Conservation (phyloP, 306 rosid species). For the Vigna reflexopilosa region DNA sequence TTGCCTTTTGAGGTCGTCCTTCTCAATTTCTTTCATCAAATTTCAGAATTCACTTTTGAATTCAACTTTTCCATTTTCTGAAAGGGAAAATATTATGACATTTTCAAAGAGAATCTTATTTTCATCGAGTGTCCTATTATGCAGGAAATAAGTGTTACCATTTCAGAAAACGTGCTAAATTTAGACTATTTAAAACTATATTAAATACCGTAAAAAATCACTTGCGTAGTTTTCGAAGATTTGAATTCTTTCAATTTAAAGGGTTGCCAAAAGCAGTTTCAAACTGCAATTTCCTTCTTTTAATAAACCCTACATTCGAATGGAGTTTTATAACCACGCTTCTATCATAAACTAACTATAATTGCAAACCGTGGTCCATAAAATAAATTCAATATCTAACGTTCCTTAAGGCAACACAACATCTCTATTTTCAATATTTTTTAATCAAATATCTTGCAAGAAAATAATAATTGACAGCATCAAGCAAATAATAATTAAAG, state of each 20-base stretch:
- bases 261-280: background rate
- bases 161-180: slow-evolving; percentile 9
- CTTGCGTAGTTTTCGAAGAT: slow-evolving; percentile 3
- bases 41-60: slow-evolving; percentile 43
- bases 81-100: background rate
- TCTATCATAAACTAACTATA: background rate
- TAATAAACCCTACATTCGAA: slow-evolving; percentile 11
- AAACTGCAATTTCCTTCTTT: slow-evolving; percentile 7
- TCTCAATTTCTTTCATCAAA: slow-evolving; percentile 36
- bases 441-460: too few species aligned
- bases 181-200: background rate
- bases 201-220: background rate
- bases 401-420: background rate
- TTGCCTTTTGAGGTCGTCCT: slow-evolving; percentile 38
- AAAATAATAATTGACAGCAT: too few species aligned
- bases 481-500: too few species aligned
- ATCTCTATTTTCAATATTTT: too few species aligned
- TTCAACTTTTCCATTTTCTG: slow-evolving; percentile 37
- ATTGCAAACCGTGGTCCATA: background rate
- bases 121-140: background rate
- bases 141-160: background rate
- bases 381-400: background rate
- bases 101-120: background rate
- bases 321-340: background rate
- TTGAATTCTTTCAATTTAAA: slow-evolving; percentile 25